Base-by-base conservation (phyloP, 2,329 filamentous ascomycete genomes). In the Scedosporium minutisporum region DNA sequence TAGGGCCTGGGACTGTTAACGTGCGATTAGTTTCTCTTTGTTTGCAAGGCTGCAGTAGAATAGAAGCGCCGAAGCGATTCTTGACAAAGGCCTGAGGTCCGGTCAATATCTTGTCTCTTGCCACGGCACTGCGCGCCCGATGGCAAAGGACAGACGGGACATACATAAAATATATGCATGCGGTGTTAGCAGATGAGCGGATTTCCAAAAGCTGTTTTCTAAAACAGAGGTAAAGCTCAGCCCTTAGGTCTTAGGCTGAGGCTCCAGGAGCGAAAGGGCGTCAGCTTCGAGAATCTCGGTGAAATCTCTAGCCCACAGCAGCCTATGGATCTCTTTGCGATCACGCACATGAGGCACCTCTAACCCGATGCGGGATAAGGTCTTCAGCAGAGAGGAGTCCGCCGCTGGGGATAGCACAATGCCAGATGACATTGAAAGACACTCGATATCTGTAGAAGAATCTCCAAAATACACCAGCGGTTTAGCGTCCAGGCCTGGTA, bases 381-480 rank as follows among this genome's bases (percentile, higher is more conserved):
- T 73, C 57, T 65, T 66, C 58, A 80, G 63, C 42, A 81, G 67
- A 16, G 51, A 46, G 21, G 60, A 62, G 14, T 58, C 53, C 6
- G 14, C 29, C 6, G 53, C 23, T n/a, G 51, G 29, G 1, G 51
- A 62, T 16, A 86, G 74, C 51, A 81, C 76, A 23, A 84, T 71
- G 3, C 82, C 83, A 5, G 72, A 71, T 1, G 69, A 71, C 23
- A 70, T 68, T 3, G 83, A 66, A 44, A 86, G 70, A 64, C 82
- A 85, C 67, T 80, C 77, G 63, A 85, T 70, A 68, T 86, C 83
- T 1, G 82, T 85, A 1, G 76, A 76, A 29, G 82, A 84, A 68
- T 86, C 83, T 6, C 83, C 83, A 68, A 84, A 78, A 71, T 85
- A 86, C n/a, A 82, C 69, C n/a, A 74, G 67, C 4, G 60, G 53